Evolutionary conservation across 805 yeast species (phyloP), one percentile per base, ranked within the genome.

Genomic region (Metschnikowia kofuensis): DNA sequence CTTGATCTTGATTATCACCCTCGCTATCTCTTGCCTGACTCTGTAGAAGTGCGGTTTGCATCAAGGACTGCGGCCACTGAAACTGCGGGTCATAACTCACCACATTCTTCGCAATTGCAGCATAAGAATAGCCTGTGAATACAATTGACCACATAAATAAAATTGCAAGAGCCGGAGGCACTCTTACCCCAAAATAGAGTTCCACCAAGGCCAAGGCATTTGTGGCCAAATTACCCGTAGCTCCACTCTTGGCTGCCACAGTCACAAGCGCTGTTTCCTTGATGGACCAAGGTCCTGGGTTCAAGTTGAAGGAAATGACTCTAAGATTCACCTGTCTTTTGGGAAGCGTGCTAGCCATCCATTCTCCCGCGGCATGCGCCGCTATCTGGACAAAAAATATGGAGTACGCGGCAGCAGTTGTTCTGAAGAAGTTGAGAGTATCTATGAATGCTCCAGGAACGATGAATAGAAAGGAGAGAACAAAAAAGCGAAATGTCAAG

Each of bases 201-300:
- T 76, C 76, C 1, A 79, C 79, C 34, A 78, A 57, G 0, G 82
- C 73, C 30, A 78, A 56, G 0, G 78, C 75, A 26, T 67, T 67
- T 1, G 80, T 77, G 13, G 78, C 83, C 55, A 72, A 66, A 50
- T 75, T 77, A 1, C 81, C 81, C 0, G 82, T 72, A 50, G 85
- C 76, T 15, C 81, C 76, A 34, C 77, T 70, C 28, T 76, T 77
- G 2, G 82, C 82, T 1, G 82, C 73, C 30, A 77, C 66, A 8
- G 81, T 75, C 35, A 80, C 70, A 66, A 83, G 48, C 32, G 79
- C 75, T 8, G 82, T 71, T 55, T 79, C 83, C 49, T 78, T 78
- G 38, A 79, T 71, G 5, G 79, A 64, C 82, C 82, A 79, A 0
- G 83, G 82, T 2, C 81, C 78, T 0, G 84, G 83, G 49, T 79